A percentile compares a stretch with the other conserved stretches of the same genome.
Conservation (phyloP, 768 basidiomycete species). For the Mycena albidolilacea region DNA sequence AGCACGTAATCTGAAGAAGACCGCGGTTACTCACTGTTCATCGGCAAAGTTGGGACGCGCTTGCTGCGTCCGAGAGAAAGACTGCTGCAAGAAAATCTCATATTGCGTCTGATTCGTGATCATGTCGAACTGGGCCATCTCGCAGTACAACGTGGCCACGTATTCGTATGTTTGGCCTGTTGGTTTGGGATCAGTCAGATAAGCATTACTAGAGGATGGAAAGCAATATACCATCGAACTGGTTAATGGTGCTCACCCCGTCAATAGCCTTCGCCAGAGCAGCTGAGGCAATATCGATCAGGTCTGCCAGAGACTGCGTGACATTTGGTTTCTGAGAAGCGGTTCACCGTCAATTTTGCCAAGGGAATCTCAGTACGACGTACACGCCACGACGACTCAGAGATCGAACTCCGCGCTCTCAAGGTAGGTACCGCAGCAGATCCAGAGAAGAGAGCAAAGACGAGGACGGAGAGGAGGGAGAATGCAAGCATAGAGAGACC, state of each 20-base stretch:
- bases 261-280: slow-evolving; percentile 18
- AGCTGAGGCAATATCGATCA: slow-evolving; percentile 1
- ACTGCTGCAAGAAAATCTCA: slow-evolving; percentile 3
- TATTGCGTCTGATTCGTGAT: slow-evolving; percentile 12
- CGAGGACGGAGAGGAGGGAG: neutral
- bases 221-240: slow-evolving; percentile 9
- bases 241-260: neutral
- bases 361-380: neutral
- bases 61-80: slow-evolving; percentile 1
- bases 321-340: slow-evolving; percentile 35
- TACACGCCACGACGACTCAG: neutral
- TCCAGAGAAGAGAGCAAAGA: neutral
- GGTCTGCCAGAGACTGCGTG: neutral
- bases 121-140: slow-evolving; percentile 27
- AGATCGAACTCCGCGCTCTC: neutral
- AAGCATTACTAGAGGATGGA: neutral
- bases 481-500: slow-evolving; percentile 1
- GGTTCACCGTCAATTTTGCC: neutral
- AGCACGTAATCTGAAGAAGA: neutral
- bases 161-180: slow-evolving; percentile 16
- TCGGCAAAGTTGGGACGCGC: slow-evolving; percentile 10
- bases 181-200: neutral
- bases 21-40: neutral
- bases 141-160: slow-evolving; percentile 3
- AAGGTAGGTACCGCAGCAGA: neutral